Percentiles rank a stretch among this genome's conserved stretches.
phyloP scores from a whole-genome alignment of 192 early-diverging fungal genomes.

The Coemansia sp. region DNA sequence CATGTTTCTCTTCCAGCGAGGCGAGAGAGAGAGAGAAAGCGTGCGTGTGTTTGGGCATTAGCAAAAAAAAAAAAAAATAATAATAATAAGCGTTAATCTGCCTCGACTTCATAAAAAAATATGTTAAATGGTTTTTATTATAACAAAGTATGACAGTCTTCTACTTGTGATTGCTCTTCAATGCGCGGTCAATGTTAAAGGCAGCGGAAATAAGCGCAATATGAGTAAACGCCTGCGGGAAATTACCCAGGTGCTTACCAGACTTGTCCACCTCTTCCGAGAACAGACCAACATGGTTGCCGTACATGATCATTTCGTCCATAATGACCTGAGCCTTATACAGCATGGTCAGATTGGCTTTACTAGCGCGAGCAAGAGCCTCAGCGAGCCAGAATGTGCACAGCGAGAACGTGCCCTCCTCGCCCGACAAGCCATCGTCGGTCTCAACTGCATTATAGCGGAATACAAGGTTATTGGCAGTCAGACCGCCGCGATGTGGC shows the following conservation, averaged over 20 bases:
- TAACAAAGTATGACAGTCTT: not conserved
- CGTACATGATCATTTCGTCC: constrained; percentile 75
- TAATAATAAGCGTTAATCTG: too few relatives aligned
- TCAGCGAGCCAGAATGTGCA: constrained; percentile 88
- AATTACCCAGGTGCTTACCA: constrained; percentile 78
- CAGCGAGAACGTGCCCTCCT: constrained; percentile 65
- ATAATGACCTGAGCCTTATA: constrained; percentile 71
- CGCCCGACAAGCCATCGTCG: constrained; percentile 60
- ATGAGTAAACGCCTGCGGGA: constrained; percentile 89
- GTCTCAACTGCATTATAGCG: constrained; percentile 62
- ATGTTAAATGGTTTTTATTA: too few relatives aligned
- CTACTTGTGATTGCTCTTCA: constrained; percentile 11
- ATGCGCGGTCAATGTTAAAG: constrained; percentile 73
- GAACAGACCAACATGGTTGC: constrained; percentile 75
- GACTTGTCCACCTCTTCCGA: constrained; percentile 75
- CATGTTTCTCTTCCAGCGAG: too few relatives aligned
- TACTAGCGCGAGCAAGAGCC: constrained; percentile 76
- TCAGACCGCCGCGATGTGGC: constrained; percentile 74
- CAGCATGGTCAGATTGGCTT: constrained; percentile 62
- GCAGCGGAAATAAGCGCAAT: constrained; percentile 79
- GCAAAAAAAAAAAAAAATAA: not conserved
- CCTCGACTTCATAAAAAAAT: too few relatives aligned
- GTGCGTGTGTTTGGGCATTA: too few relatives aligned
- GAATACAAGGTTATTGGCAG: constrained; percentile 75
- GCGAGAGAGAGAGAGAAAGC: too few relatives aligned